Evolutionary conservation across 2,329 filamentous ascomycete species (phyloP).

Genomic region (Mycosphaerella arachidis): DNA sequence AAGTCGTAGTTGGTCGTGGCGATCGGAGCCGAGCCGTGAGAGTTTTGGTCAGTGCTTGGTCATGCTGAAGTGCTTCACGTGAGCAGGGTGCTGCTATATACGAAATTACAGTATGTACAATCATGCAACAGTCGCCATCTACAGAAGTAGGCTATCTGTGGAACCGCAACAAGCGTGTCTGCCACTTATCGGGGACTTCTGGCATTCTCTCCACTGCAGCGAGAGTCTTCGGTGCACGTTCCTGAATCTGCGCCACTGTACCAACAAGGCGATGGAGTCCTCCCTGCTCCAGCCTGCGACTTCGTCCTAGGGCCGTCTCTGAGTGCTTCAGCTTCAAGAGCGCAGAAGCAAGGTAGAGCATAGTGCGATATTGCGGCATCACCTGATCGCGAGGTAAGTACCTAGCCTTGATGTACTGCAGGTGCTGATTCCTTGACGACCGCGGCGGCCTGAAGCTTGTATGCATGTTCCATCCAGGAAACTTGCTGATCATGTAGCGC

Average conservation of each 20-base stretch:
- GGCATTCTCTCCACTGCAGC: slow-evolving; percentile 45
- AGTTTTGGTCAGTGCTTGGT: background rate
- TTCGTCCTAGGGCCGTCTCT: slow-evolving; percentile 31
- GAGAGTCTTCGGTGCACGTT: slow-evolving; percentile 37
- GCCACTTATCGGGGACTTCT: slow-evolving; percentile 27
- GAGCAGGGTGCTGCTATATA: background rate
- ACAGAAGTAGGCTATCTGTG: background rate
- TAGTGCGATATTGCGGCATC: slow-evolving; percentile 41
- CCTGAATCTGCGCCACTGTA: slow-evolving; percentile 29
- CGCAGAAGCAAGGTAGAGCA: slow-evolving; percentile 40
- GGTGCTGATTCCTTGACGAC: slow-evolving; percentile 17
- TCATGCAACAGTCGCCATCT: background rate
- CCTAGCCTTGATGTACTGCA: slow-evolving; percentile 29
- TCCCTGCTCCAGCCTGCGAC: slow-evolving; percentile 24
- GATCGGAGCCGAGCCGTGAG: background rate
- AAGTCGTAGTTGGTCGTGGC: background rate
- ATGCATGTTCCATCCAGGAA: slow-evolving; percentile 62
- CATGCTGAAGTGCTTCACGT: background rate
- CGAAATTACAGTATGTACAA: background rate
- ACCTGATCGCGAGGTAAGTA: slow-evolving; percentile 26
- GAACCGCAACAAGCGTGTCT: slow-evolving; percentile 15
- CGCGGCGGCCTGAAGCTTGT: slow-evolving; percentile 17
- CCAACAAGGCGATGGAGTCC: slow-evolving; percentile 25
- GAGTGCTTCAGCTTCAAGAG: slow-evolving; percentile 33
- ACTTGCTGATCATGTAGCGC: slow-evolving; percentile 69